Evolutionary conservation across 257 asterid genomes (phyloP).

Genomic region (Ilex asprella): DNA sequence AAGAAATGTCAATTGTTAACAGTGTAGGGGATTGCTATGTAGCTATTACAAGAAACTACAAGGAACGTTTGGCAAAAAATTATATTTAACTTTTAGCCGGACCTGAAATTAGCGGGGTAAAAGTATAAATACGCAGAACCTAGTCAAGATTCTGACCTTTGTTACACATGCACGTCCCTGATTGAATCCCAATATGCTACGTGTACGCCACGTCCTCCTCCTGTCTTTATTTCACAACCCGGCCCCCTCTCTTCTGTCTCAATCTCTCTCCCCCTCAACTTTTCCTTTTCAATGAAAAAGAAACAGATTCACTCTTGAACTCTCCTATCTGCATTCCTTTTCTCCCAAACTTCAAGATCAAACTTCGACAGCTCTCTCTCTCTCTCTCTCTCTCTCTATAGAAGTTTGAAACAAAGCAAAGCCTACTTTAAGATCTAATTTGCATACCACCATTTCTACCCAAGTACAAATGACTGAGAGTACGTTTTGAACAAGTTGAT

Average conservation of each 20-base stretch:
- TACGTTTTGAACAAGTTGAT: constrained; percentile 6
- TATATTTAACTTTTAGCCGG: constrained; percentile 2
- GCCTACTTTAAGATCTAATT: constrained; percentile 46
- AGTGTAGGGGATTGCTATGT: constrained; percentile 7
- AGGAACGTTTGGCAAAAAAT: not conserved
- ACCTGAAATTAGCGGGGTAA: constrained; percentile 21
- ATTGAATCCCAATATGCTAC: constrained; percentile 23
- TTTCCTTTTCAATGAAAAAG: constrained; percentile 55
- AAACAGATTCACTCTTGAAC: constrained; percentile 24
- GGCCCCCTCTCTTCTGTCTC: not conserved
- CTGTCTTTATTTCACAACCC: constrained; percentile 31
- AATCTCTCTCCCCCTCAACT: constrained; percentile 21
- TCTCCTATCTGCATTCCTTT: constrained; percentile 14
- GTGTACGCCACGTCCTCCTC: constrained; percentile 49
- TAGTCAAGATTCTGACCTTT: constrained; percentile 29
- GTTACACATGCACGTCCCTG: constrained; percentile 13
- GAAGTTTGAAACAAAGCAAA: constrained; percentile 59
- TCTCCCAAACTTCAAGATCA: constrained; percentile 31
- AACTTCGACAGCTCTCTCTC: constrained; percentile 32
- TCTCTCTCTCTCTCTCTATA: constrained; percentile 43
- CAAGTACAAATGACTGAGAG: constrained; percentile 17
- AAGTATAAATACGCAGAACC: constrained; percentile 33
- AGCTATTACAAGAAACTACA: constrained; percentile 14
- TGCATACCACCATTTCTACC: constrained; percentile 53
- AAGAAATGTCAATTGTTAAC: too few species aligned